Evolutionary conservation across 768 basidiomycete species (phyloP).

Genomic region (Udeniomyces megalosporus): DNA sequence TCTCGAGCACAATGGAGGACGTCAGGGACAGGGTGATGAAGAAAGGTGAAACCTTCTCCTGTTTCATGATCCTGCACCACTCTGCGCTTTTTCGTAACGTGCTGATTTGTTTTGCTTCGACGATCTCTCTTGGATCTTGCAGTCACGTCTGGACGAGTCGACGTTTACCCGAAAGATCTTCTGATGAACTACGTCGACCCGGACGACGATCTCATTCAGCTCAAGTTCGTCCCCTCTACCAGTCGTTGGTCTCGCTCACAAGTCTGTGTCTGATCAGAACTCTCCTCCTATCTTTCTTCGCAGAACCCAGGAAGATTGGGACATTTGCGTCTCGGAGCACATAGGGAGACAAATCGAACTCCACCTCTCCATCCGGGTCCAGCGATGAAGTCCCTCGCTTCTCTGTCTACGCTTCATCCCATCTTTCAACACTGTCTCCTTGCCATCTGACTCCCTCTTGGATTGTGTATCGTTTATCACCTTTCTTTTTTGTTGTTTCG

Average conservation of each 20-base stretch:
- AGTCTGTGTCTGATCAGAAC: neutral
- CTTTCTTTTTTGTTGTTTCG: too few relatives aligned
- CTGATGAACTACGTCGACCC: slow-evolving; percentile 12
- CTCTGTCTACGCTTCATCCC: too few relatives aligned
- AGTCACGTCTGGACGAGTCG: slow-evolving; percentile 10
- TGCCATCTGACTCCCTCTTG: too few relatives aligned
- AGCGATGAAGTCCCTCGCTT: neutral
- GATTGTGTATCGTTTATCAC: too few relatives aligned
- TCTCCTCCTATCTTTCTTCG: neutral
- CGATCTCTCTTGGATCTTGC: neutral
- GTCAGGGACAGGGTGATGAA: neutral
- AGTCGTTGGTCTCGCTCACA: too few relatives aligned
- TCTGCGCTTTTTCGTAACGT: neutral
- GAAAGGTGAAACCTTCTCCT: slow-evolving; percentile 1
- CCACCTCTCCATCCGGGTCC: neutral
- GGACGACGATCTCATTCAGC: slow-evolving; percentile 10
- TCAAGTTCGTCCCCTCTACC: neutral
- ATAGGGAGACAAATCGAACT: slow-evolving; percentile 8
- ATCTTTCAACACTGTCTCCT: too few relatives aligned
- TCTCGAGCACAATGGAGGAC: neutral
- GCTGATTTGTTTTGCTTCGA: neutral
- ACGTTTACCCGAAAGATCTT: neutral
- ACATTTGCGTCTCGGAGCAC: slow-evolving; percentile 4
- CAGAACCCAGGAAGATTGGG: slow-evolving; percentile 11
- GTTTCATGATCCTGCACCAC: too few relatives aligned